Evolutionary conservation across 108 stramenopile species (phyloP).

Genomic region (Parietichytrium sp.): DNA sequence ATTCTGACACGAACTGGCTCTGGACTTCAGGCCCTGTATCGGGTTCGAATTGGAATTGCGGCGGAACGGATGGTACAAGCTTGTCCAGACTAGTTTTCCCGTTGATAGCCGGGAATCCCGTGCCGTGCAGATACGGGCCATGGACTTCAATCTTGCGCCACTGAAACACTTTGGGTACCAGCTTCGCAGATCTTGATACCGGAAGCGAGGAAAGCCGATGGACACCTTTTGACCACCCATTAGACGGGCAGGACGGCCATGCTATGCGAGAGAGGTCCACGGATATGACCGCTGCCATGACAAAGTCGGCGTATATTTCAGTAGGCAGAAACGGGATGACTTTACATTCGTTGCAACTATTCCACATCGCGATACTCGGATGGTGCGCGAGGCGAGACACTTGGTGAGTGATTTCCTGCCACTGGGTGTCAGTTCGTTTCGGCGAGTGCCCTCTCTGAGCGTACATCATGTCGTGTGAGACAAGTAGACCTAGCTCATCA

Average conservation of each 20-base stretch:
- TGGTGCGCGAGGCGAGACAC: slow-evolving; percentile 57
- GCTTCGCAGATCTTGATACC: not conserved
- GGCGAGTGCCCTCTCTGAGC: slow-evolving; percentile 58
- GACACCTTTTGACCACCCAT: slow-evolving; percentile 62
- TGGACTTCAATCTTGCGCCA: slow-evolving; percentile 51
- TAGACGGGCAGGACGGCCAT: slow-evolving; percentile 65
- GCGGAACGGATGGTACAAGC: no score
- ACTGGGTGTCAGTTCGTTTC: slow-evolving; percentile 34
- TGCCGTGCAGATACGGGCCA: slow-evolving; percentile 59
- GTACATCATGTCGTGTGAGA: slow-evolving; percentile 56
- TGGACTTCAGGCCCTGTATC: not conserved
- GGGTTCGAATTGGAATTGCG: no score
- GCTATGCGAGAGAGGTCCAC: slow-evolving; percentile 58
- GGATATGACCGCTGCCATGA: slow-evolving; percentile 53
- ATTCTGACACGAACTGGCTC: slow-evolving; percentile 57
- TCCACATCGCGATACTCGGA: slow-evolving; percentile 63
- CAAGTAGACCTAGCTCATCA: slow-evolving; percentile 39
- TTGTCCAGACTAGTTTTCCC: slow-evolving; percentile 43
- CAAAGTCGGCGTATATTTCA: slow-evolving; percentile 60
- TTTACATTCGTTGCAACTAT: slow-evolving; percentile 66
- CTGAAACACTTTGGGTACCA: not conserved
- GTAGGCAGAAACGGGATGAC: slow-evolving; percentile 46
- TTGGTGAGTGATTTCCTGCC: slow-evolving; percentile 55
- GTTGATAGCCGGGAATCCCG: slow-evolving; percentile 56
- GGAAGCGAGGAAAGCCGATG: slow-evolving; percentile 50